phyloP scores from a whole-genome alignment of 2,329 filamentous ascomycete genomes.

The Beauveria brongniartii region DNA sequence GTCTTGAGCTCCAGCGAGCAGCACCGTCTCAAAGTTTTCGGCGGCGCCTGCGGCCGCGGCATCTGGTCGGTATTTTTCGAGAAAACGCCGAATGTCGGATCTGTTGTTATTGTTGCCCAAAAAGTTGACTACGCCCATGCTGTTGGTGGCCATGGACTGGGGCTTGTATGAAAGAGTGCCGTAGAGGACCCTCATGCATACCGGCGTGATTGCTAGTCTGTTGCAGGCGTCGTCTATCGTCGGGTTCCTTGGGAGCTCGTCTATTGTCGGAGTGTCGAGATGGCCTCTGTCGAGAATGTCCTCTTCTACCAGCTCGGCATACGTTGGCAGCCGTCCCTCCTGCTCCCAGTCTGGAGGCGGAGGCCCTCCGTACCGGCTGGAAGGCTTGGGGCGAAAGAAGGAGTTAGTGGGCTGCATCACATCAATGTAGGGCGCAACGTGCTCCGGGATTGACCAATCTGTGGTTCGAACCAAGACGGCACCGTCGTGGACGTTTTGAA shows the following conservation, averaged over 20 bases:
- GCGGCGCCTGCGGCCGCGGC: conserved; percentile 1
- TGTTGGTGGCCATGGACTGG: not conserved
- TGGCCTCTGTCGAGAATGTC: conserved; percentile 5
- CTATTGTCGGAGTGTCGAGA: conserved; percentile 1
- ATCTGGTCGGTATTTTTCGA: not conserved
- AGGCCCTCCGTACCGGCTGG: conserved; percentile 5
- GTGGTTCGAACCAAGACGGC: not conserved
- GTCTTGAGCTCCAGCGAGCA: not conserved
- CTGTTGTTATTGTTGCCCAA: conserved; percentile 13
- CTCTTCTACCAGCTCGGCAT: conserved; percentile 4
- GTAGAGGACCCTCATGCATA: conserved; percentile 11
- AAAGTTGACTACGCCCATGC: conserved; percentile 10
- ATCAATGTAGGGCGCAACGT: not conserved
- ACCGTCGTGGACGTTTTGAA: not conserved
- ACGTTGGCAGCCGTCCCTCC: not conserved
- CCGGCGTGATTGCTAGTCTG: conserved; percentile 6
- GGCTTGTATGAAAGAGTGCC: conserved; percentile 4
- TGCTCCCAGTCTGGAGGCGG: conserved; percentile 10
- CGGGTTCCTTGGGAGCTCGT: not conserved
- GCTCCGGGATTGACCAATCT: conserved; percentile 1
- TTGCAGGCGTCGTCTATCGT: conserved; percentile 7
- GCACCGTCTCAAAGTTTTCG: not conserved
- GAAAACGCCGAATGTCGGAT: conserved; percentile 6
- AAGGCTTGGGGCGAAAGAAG: conserved; percentile 1
- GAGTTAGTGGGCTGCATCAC: conserved; percentile 4